Percentiles rank a stretch among this genome's conserved stretches.
Conservation (phyloP, 805 yeast genomes). For the Metschnikowia henanensis region DNA sequence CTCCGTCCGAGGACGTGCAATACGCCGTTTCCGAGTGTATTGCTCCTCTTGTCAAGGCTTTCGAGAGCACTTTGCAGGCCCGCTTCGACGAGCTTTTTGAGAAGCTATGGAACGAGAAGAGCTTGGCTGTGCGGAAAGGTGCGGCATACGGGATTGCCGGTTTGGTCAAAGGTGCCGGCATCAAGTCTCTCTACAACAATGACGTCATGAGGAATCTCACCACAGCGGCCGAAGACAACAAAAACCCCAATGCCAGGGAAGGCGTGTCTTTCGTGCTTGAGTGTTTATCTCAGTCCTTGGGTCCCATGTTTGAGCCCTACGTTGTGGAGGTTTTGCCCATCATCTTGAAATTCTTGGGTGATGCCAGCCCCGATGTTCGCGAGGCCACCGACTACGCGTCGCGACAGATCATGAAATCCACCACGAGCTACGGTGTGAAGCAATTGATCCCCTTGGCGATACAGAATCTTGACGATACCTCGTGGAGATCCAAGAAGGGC, state of each 20-base stretch:
- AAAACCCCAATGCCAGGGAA: conserved; percentile 71
- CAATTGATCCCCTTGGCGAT: conserved; percentile 90
- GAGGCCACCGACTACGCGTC: conserved; percentile 88
- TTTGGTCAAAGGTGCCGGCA: conserved; percentile 85
- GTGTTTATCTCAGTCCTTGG: conserved; percentile 75
- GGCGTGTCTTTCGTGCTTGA: conserved; percentile 88
- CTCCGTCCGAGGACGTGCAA: conserved; percentile 91
- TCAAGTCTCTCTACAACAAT: conserved; percentile 68
- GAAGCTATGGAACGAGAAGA: conserved; percentile 53
- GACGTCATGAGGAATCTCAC: conserved; percentile 74
- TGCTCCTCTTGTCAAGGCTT: conserved; percentile 72
- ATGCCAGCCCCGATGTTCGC: conserved; percentile 80
- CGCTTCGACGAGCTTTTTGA: conserved; percentile 61
- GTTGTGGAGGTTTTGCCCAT: conserved; percentile 86
- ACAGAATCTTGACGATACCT: conserved; percentile 78
- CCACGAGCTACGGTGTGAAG: conserved; percentile 91
- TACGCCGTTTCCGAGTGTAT: conserved; percentile 83
- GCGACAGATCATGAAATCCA: conserved; percentile 80
- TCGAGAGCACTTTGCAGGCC: conserved; percentile 48
- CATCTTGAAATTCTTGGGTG: conserved; percentile 81
- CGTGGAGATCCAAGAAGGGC: conserved; percentile 97
- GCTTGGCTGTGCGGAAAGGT: conserved; percentile 69
- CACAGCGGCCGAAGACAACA: conserved; percentile 87
- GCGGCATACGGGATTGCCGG: conserved; percentile 98
- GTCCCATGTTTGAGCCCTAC: conserved; percentile 87